Evolutionary conservation across 2,329 filamentous ascomycete species (phyloP), one percentile per base, ranked within the genome.

Genomic region (Ceratocystis variospora): DNA sequence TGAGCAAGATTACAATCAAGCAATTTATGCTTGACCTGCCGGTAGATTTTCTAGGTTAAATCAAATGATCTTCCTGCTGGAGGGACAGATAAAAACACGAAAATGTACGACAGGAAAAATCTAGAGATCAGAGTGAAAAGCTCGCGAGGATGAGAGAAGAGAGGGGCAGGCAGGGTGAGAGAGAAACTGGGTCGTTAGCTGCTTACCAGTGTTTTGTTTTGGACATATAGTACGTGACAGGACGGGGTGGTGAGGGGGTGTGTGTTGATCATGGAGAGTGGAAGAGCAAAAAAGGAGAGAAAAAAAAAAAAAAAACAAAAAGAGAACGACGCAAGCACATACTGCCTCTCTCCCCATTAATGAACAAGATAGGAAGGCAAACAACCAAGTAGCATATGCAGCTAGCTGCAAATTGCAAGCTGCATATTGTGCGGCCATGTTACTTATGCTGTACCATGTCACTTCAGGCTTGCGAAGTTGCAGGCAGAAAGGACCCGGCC

Each of bases 351-450:
- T 41, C 37, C 12, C 25, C 55, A 59, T n/a, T 37, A 33, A 31
- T 33, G 31, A 8, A 19, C 17, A 59, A 59, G 28, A 31, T 31
- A 37, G 5, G 55, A 59, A 59, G 6, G 7, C 12, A 33, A 50
- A 25, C n/a, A 22, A 22, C 10, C n/a, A 59, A 59, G 55, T n/a
- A 25, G 15, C 7, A 33, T 33, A 59, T 59, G 55, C 55, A 59
- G 22, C 55, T 59, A 37, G n/a, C 28, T 10, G 55, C 28, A 17
- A 59, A 31, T n/a, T 37, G 28, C 55, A 33, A 28, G 17, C 15
- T 59, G 55, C 55, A 59, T 59, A 59, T 59, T 59, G 31, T 59
- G 53, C 17, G n/a, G 55, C 31, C 55, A 33, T 59, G 55, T 19
- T 37, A n/a, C 37, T 33, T 22, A 17, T 59, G 31, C 28, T 8